phyloP scores from a whole-genome alignment of 2,329 filamentous ascomycete genomes.

The Sclerotinia glacialis region DNA sequence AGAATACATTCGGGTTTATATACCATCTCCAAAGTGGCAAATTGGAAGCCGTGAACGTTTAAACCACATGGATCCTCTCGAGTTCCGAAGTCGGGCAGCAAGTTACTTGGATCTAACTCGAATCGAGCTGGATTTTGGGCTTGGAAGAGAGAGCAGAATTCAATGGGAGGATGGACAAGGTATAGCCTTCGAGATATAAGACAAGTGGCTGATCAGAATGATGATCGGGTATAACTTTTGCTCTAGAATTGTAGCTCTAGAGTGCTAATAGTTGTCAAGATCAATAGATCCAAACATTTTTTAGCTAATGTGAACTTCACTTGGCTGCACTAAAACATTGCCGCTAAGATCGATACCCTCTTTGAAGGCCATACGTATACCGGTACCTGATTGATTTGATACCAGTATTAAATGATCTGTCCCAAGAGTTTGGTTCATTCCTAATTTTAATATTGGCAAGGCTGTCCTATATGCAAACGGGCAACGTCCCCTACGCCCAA shows the following conservation, averaged over 20 bases:
- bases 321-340: not conserved
- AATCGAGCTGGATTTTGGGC: not conserved
- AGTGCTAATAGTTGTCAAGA: not conserved
- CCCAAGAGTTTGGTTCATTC: not conserved
- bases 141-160: not conserved
- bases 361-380: not conserved
- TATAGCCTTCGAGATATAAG: not conserved
- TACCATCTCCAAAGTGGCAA: conserved; percentile 36
- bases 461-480: not conserved
- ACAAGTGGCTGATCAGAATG: not conserved
- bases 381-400: not conserved
- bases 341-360: not conserved
- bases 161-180: not conserved
- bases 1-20: conserved; percentile 28
- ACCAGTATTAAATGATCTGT: not conserved
- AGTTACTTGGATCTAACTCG: not conserved
- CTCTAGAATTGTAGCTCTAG: not conserved
- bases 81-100: no score
- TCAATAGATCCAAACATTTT: not conserved
- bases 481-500: no score
- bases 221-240: not conserved
- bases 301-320: not conserved
- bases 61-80: not conserved
- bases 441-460: not conserved
- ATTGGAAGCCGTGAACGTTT: conserved; percentile 1